Percentiles rank a stretch among this genome's conserved stretches.
Conservation (phyloP, 768 basidiomycete species). For the Boletellus ananiceps region DNA sequence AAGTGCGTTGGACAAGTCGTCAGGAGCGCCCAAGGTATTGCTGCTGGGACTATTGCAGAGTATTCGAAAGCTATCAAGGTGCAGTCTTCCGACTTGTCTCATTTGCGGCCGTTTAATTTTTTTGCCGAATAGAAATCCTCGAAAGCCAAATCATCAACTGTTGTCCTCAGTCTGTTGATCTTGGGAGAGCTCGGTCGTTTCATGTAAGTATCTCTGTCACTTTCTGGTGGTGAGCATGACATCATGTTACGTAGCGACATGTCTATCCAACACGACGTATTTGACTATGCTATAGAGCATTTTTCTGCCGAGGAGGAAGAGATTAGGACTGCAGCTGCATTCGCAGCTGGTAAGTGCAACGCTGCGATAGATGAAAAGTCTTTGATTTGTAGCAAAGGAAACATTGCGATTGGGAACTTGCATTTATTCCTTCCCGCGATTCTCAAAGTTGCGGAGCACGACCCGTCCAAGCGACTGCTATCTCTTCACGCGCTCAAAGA, state of each 20-base stretch:
- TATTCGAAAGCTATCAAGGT: conserved; percentile 83
- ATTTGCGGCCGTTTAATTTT: background rate
- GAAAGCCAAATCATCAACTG: conserved; percentile 60
- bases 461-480: conserved; percentile 75
- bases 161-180: conserved; percentile 81
- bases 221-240: background rate
- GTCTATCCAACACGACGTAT: conserved; percentile 74
- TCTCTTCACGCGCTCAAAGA: conserved; percentile 93
- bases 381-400: conserved; percentile 48
- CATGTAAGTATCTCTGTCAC: conserved; percentile 46
- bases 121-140: conserved; percentile 39
- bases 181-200: conserved; percentile 92
- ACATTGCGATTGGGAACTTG: conserved; percentile 92
- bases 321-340: conserved; percentile 85
- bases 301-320: conserved; percentile 83
- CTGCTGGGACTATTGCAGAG: conserved; percentile 80
- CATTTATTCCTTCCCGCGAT: conserved; percentile 83
- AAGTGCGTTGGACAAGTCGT: conserved; percentile 84
- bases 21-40: conserved; percentile 59
- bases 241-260: conserved; percentile 62
- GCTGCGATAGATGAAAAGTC: background rate
- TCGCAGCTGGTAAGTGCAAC: conserved; percentile 69
- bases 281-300: conserved; percentile 64
- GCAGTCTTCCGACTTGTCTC: conserved; percentile 1
- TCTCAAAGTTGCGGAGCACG: conserved; percentile 69